phyloP scores from a whole-genome alignment of 179 eudicot genomes.

The Amaranthus tricolor region DNA sequence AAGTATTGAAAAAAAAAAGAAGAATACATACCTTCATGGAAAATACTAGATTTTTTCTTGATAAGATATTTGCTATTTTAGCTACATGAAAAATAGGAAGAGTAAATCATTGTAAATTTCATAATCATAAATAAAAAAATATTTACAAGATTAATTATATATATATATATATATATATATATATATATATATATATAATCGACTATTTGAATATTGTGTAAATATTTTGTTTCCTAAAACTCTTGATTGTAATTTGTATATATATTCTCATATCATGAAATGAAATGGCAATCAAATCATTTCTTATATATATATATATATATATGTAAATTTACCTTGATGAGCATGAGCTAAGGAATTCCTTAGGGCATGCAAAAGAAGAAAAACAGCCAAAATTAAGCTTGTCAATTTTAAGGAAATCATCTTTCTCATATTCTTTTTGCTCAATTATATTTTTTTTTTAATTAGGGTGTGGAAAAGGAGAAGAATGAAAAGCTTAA shows the following conservation, averaged over 20 bases:
- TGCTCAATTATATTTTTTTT: slow-evolving; percentile 1
- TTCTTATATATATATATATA: slow-evolving; percentile 42
- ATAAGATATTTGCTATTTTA: slow-evolving; percentile 9
- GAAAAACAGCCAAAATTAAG: slow-evolving; percentile 35
- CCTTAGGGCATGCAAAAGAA: slow-evolving; percentile 41
- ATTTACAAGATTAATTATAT: not conserved
- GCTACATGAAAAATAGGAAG: slow-evolving; percentile 4
- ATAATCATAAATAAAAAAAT: not conserved
- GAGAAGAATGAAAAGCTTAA: slow-evolving; percentile 29
- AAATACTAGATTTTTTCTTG: slow-evolving; percentile 10
- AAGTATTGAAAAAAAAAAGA: not conserved
- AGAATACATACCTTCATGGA: slow-evolving; percentile 11
- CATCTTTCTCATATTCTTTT: slow-evolving; percentile 25
- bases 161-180: slow-evolving; percentile 31
- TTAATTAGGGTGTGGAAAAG: slow-evolving; percentile 10
- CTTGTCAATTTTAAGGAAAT: slow-evolving; percentile 34
- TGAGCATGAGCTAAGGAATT: slow-evolving; percentile 39
- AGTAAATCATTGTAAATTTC: slow-evolving; percentile 7
- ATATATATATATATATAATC: slow-evolving; percentile 30
- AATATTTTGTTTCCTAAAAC: too few species aligned
- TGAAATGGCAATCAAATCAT: too few species aligned
- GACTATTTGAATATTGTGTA: too few species aligned
- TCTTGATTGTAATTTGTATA: too few species aligned
- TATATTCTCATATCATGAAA: too few species aligned
- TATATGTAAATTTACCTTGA: slow-evolving; percentile 33